phyloP scores from a whole-genome alignment of 768 basidiomycete species.

The Neoboletus magnificus region DNA sequence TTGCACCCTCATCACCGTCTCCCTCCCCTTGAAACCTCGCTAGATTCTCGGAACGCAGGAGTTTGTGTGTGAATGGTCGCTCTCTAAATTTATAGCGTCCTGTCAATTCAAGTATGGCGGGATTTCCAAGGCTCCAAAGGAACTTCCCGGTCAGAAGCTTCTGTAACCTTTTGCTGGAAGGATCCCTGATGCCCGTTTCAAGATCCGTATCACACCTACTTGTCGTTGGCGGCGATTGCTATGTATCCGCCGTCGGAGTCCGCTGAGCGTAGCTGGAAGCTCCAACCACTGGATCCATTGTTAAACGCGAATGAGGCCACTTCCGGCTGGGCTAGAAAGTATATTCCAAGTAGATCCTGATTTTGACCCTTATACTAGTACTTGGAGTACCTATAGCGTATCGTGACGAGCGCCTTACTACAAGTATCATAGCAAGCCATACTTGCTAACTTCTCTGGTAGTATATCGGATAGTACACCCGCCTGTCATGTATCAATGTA shows the following conservation, averaged over 20 bases:
- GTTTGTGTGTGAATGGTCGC: slow-evolving; percentile 53
- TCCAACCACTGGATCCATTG: slow-evolving; percentile 61
- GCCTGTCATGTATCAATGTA: slow-evolving; percentile 35
- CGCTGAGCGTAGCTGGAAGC: slow-evolving; percentile 46
- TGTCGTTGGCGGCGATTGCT: slow-evolving; percentile 78
- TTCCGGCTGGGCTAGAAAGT: slow-evolving; percentile 58
- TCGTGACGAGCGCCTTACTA: too few species aligned
- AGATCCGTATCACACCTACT: slow-evolving; percentile 97
- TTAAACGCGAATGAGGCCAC: slow-evolving; percentile 71
- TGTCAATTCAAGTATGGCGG: slow-evolving; percentile 93
- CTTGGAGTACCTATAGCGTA: too few species aligned
- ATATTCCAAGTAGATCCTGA: slow-evolving; percentile 43
- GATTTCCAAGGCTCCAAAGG: slow-evolving; percentile 78
- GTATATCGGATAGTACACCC: slow-evolving; percentile 53
- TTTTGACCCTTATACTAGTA: not conserved
- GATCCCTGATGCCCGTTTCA: slow-evolving; percentile 12
- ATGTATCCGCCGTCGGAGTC: slow-evolving; percentile 50
- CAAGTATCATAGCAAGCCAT: too few species aligned
- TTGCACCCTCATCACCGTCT: not conserved
- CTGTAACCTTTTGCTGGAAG: not conserved
- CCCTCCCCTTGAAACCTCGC: not conserved
- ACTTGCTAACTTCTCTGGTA: slow-evolving; percentile 39
- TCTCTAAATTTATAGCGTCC: slow-evolving; percentile 60
- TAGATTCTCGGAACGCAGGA: slow-evolving; percentile 68
- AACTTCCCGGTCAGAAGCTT: slow-evolving; percentile 61